Evolutionary conservation across 1,139 yeast genomes (phyloP), one percentile per base, ranked within the genome.

Genomic region (Suhomyces wounanorum): DNA sequence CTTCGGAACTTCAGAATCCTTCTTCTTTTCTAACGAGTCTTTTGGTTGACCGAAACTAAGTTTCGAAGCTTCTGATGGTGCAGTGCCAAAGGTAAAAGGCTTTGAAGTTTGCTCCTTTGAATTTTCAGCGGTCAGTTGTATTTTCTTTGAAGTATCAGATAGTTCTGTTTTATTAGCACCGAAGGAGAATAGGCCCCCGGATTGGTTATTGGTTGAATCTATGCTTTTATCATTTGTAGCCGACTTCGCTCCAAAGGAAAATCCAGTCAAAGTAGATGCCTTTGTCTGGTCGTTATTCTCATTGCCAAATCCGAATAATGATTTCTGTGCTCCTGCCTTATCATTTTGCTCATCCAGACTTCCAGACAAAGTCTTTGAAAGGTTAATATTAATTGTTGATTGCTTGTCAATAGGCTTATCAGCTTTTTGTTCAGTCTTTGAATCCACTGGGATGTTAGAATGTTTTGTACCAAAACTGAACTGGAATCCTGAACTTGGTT

Each of bases 401-500:
- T 30, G 14, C 3, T 30, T 30, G 5, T 11, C 14, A 6, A n/a
- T 4, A 11, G 14, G 7, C n/a, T 30, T 30, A 2, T 30, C 33
- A 30, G 3, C n/a, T 5, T n/a, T 3, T 11, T 4, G 31, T 5
- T 11, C 11, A 4, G 33, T 3, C 18, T 37, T 37, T 11, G 39
- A 2, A 26, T 26, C 30, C 13, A 9, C 8, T 26, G 30, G 13
- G 30, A 31, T 31, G 13, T 33, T 16, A 6, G 41, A 13, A 14
- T 67, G 67, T 10, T 59, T 57, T 45, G 65, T 63, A 43, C 69
- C 68, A 14, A 71, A 64, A 8, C 69, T 62, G 52, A 75, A 74
- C 35, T 69, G 64, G 59, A 75, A 75, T 0, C 77, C 79, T 2
- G 70, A 63, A 41, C 77, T 72, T 16, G 79, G 79, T 21, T 55